Base-by-base conservation (phyloP, 192 early-diverging fungal species). In the Radiomyces spectabilis region DNA sequence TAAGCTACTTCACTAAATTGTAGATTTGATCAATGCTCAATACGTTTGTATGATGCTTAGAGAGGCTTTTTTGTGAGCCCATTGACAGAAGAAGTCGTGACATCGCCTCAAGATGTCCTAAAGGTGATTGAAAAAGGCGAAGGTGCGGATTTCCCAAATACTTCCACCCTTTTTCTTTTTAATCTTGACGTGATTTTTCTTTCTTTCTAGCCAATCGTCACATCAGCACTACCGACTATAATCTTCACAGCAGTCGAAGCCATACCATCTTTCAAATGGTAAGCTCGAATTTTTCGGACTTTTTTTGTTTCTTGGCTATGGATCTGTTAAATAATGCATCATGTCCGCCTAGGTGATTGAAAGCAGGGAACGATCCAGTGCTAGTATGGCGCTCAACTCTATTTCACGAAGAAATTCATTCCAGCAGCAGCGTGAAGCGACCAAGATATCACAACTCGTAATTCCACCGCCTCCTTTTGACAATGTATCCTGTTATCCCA, bases 231-330 rank as follows among this genome's bases (percentile, higher is more conserved):
- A 99, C 97, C 0, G 85, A 97, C 57, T 92, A 91, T 69, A 99
- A 99, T 69, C 83, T 92, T 47, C 78, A 87, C 40, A 89, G 86
- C 51, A 89, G 85, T 54, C 77, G 95, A 63, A 95, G 93, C 27
- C 95, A 99, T 63, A 95, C 97, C 4, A 88, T 99, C 19, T 96
- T 99, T 51, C 87, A 90, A 55, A 91, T 98, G 72, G 80, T 85
- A 52, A 65, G 55, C 41, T 46, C 15, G n/a, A n/a, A n/a, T n/a
- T n/a, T n/a, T n/a, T n/a, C n/a, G n/a, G n/a, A n/a, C n/a, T n/a
- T n/a, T n/a, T n/a, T n/a, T n/a, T n/a, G n/a, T n/a, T n/a, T n/a
- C n/a, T n/a, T n/a, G n/a, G n/a, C n/a, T n/a, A n/a, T n/a, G n/a
- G n/a, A n/a, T n/a, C n/a, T n/a, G n/a, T n/a, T n/a, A n/a, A n/a